phyloP scores from a whole-genome alignment of 208 protist species.

The Tritrichomonas foetus region DNA sequence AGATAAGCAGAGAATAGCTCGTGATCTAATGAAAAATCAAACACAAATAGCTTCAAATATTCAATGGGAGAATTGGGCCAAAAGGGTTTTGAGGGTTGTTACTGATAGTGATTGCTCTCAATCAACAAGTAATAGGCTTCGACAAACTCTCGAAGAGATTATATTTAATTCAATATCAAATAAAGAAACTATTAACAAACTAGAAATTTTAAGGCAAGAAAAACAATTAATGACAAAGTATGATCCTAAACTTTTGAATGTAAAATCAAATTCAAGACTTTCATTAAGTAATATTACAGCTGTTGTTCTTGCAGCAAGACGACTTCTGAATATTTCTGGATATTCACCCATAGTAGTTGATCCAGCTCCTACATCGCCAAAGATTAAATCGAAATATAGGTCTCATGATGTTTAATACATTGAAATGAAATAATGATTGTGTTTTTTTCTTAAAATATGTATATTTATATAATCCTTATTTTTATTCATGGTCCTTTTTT shows the following conservation, averaged over 20 bases:
- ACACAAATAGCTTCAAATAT: not conserved
- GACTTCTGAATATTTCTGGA: not conserved
- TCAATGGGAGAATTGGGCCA: not conserved
- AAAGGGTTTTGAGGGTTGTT: not conserved
- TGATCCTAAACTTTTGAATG: not conserved
- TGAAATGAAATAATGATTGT: not conserved
- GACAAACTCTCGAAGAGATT: not conserved
- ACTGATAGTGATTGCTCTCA: not conserved
- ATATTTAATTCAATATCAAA: not conserved
- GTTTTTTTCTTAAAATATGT: not conserved
- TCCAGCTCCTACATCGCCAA: not conserved
- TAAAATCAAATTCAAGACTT: not conserved
- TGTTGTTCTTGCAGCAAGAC: not conserved
- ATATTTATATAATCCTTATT: not conserved
- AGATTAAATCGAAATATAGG: not conserved
- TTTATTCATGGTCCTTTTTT: not conserved
- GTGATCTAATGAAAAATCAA: not conserved
- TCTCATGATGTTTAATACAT: not conserved
- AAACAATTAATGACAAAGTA: not conserved
- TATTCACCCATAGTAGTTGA: not conserved
- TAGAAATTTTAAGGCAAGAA: constrained; percentile 8
- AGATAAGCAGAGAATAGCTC: not conserved
- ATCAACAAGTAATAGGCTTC: not conserved
- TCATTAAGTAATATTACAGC: not conserved
- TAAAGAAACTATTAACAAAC: not conserved